Base-by-base conservation (phyloP, 2,329 filamentous ascomycete genomes). In the Parascedosporium putredinis region DNA sequence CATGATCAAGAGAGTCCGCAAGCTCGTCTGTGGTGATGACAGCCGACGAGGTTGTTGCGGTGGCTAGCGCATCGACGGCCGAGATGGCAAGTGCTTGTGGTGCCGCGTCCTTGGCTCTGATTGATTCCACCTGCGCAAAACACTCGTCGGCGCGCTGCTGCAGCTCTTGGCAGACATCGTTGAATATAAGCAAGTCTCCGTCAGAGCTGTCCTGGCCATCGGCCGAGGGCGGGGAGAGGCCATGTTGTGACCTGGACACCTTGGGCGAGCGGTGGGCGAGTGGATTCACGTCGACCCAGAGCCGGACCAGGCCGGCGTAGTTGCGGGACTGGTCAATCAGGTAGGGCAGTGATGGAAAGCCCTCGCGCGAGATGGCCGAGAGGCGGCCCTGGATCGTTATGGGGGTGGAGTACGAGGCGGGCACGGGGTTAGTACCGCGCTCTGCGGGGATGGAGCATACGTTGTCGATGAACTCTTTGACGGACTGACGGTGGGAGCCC, bases 331-430 rank as follows among this genome's bases (percentile, higher is more conserved):
- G 84, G 57, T 98, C 93, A 54, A 98, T 86, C 3, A 98, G 76
- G 62, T 95, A 96, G 1, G 93, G 93, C 12, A 98, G 72, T 43
- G 87, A 93, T 0, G 90, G 91, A 58, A 96, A 95, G 0, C 93
- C 93, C 68, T 98, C 93, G 50, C 88, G 80, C 7, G 87, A 88
- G 1, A 84, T 83, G 8, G 84, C 80, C 6, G 88, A 84, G 12
- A 97, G 69, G 1, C 93, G 84, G 40, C 84, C 82, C 38, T 95
- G 77, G 54, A 98, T 97, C 8, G 90, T 89, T 50, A 93, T 81
- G 1, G 93, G 93, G 0, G 93, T 96, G 45, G 87, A 90, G 67
- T 97, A 98, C 2, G 87, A 88, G 1, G 89, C 85, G 1, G 88
- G 86, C 34, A 47, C 27, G 4, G 56, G 55, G 4, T 51, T 53